Conservation (phyloP, 257 asterid species). For the Ehretia macrophylla region DNA sequence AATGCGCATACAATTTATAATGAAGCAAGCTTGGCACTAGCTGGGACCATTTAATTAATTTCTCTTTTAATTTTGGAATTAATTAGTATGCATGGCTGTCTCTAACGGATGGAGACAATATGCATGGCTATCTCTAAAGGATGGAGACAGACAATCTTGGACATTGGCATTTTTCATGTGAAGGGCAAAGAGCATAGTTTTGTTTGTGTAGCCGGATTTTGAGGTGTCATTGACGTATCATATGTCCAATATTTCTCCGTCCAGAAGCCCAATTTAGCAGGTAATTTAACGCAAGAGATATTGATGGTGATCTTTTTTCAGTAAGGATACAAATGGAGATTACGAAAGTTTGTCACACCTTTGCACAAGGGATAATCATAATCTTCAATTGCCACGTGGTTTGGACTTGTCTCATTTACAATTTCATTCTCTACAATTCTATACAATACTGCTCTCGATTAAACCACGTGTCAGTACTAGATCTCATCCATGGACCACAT, state of each 20-base stretch:
- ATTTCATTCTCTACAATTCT: no score
- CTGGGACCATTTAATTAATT: neutral
- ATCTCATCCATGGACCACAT: no score
- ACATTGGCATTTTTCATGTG: neutral
- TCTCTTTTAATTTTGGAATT: no score
- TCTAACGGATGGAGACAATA: slow-evolving; percentile 3
- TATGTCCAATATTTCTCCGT: slow-evolving; percentile 1
- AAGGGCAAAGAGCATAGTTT: neutral
- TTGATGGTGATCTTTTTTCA: neutral
- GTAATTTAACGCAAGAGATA: neutral
- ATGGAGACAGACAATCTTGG: no score
- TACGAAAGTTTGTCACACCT: neutral
- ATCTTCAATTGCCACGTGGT: neutral
- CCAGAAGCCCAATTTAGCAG: slow-evolving; percentile 14
- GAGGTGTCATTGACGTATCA: slow-evolving; percentile 2
- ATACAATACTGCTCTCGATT: no score
- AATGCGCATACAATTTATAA: neutral
- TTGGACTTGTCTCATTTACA: no score
- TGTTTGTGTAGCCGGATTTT: slow-evolving; percentile 2
- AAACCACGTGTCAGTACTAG: no score
- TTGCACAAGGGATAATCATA: neutral
- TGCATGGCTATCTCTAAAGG: neutral
- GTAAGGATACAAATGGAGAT: neutral
- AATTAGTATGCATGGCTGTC: neutral
- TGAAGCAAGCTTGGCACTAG: neutral